These are phyloP conservation scores for Beta macrorhiza DNA, from an alignment of 179 eudicot genomes.

Conservation along the genomic window DNA sequence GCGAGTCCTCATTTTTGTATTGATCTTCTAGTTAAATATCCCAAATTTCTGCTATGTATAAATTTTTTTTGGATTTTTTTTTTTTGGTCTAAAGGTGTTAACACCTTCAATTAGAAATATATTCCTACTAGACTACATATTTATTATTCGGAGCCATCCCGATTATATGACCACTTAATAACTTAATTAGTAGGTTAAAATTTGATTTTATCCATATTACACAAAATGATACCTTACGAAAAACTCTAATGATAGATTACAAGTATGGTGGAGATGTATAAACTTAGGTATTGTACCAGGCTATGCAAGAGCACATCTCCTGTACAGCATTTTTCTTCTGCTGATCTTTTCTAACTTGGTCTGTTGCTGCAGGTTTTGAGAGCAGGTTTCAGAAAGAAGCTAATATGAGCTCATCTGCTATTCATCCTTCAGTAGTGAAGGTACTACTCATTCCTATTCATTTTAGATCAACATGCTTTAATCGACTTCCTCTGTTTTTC, in stretches of 20 bases:
- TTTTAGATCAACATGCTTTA: not conserved
- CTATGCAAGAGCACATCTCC: no score
- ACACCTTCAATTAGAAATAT: not conserved
- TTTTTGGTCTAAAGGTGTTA: not conserved
- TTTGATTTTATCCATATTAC: not conserved
- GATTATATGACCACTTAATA: not conserved
- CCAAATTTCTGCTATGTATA: not conserved
- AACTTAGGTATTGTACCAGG: not conserved
- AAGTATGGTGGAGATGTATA: not conserved
- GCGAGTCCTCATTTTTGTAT: not conserved
- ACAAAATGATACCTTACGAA: not conserved
- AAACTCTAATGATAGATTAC: not conserved
- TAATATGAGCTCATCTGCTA: conserved; percentile 76
- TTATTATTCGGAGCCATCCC: not conserved
- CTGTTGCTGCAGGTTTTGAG: conserved; percentile 64
- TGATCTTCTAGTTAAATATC: not conserved
- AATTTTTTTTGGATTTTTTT: not conserved
- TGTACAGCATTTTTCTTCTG: not conserved
- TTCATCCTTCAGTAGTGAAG: conserved; percentile 84
- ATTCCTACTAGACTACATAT: not conserved
- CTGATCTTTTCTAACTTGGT: not conserved
- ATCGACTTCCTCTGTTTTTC: not conserved
- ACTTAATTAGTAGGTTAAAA: not conserved
- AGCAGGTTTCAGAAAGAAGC: conserved; percentile 94
- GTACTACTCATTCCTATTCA: conserved; percentile 27